These are phyloP conservation scores for Pseudogymnoascus sp. DNA, from an alignment of 2,329 filamentous ascomycete genomes.

Conservation along the genomic window DNA sequence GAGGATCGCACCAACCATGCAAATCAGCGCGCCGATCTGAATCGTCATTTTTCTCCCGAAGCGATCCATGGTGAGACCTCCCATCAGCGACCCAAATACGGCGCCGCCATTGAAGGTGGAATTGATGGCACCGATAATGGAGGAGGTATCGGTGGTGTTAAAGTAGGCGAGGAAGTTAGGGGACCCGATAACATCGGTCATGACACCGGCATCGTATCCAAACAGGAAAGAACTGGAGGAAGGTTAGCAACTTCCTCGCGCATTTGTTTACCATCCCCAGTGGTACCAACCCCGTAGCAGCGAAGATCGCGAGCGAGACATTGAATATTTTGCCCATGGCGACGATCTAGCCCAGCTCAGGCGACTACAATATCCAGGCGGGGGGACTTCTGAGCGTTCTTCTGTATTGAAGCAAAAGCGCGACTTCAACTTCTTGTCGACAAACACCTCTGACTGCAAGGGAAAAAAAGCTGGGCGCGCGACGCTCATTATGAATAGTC, in stretches of 20 bases:
- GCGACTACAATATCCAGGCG: neutral
- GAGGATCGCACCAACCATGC: conserved; percentile 48
- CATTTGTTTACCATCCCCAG: neutral
- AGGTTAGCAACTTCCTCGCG: neutral
- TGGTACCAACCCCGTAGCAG: conserved; percentile 28
- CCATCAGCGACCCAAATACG: conserved; percentile 32
- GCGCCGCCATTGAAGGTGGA: conserved; percentile 55
- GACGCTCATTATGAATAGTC: conserved; percentile 3
- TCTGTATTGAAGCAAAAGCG: neutral
- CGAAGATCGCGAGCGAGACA: conserved; percentile 33
- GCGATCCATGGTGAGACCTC: conserved; percentile 45
- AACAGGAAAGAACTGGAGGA: conserved; percentile 31
- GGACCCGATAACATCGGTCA: conserved; percentile 25
- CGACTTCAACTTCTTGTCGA: neutral
- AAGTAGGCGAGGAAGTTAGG: conserved; percentile 22
- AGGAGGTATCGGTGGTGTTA: conserved; percentile 27
- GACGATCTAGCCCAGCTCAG: conserved; percentile 2
- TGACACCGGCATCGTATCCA: conserved; percentile 28
- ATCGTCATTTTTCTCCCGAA: conserved; percentile 52
- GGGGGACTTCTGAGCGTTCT: neutral
- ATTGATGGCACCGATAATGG: conserved; percentile 46
- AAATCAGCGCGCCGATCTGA: conserved; percentile 44
- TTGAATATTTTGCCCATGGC: conserved; percentile 36
- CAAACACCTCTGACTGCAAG: conserved; percentile 2
- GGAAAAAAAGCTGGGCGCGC: neutral